Evolutionary conservation across 139 green algal genomes (phyloP).

Genomic region (Eudorina sp.): DNA sequence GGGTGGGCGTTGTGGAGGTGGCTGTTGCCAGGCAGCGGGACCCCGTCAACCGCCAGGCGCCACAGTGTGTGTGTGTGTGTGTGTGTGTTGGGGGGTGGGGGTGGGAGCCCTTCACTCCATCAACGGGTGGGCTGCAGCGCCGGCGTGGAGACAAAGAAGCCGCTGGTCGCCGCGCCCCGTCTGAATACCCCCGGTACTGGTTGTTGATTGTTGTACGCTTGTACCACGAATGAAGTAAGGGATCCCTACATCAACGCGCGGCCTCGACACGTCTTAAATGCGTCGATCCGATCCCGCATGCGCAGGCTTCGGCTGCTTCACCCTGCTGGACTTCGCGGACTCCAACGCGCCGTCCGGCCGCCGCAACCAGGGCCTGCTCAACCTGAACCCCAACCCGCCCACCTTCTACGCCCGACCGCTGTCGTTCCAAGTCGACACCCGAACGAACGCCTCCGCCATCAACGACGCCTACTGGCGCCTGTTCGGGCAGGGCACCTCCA

Average conservation of each 20-base stretch:
- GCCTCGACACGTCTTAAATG: no score
- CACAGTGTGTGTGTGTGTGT: no score
- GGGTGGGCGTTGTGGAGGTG: no score
- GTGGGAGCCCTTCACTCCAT: no score
- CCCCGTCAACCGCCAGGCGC: no score
- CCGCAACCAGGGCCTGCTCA: neutral
- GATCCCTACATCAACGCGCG: neutral
- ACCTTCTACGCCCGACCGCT: neutral
- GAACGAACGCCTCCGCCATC: neutral
- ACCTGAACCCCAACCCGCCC: neutral
- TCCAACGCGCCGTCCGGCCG: neutral
- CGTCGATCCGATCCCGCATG: neutral
- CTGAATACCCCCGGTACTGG: no score
- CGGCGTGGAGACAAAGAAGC: neutral
- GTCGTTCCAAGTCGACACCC: neutral
- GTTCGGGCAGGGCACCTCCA: constrained; percentile 17
- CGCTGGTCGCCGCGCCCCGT: no score
- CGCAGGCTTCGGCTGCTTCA: constrained; percentile 27
- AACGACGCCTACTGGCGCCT: neutral
- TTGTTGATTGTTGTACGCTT: neutral
- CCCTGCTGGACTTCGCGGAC: constrained; percentile 13
- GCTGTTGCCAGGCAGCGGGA: no score
- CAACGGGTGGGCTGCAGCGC: neutral
- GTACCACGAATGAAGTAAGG: neutral
- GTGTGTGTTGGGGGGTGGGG: no score